phyloP scores from a whole-genome alignment of 495 filamentous ascomycete genomes.

The Astrothelium subdiscretum region DNA sequence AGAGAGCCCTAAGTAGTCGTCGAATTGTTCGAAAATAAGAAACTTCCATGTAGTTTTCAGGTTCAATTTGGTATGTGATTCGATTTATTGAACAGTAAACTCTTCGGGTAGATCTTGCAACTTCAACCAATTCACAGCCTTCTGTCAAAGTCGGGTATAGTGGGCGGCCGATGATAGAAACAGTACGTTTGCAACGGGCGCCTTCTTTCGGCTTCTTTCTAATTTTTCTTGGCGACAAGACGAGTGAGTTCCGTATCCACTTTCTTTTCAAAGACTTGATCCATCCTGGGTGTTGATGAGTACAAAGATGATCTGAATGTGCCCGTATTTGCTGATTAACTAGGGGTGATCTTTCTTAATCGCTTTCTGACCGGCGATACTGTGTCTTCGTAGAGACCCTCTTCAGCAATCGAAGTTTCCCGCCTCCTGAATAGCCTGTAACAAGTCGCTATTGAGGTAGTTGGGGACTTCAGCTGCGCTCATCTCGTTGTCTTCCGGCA shows the following conservation, averaged over 20 bases:
- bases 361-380: not conserved
- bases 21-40: too few relatives aligned
- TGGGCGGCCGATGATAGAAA: too few relatives aligned
- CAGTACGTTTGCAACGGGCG: not conserved
- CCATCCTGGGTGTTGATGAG: not conserved
- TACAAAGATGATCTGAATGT: not conserved
- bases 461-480: not conserved
- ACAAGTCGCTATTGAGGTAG: not conserved
- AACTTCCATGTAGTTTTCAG: too few relatives aligned
- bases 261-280: not conserved
- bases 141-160: too few relatives aligned
- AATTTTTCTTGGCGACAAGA: not conserved
- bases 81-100: not conserved
- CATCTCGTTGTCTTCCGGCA: slow-evolving; percentile 3
- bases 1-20: too few relatives aligned
- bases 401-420: not conserved
- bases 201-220: not conserved
- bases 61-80: too few relatives aligned
- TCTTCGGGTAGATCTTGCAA: too few relatives aligned
- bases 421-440: not conserved
- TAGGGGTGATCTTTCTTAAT: not conserved
- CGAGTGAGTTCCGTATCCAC: not conserved
- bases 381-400: not conserved
- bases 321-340: not conserved
- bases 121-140: too few relatives aligned